A percentile compares a stretch with the other conserved stretches of the same genome.
These are phyloP conservation scores for Spinellus fusiger DNA, from an alignment of 192 early-diverging fungal genomes.

Conservation along the genomic window DNA sequence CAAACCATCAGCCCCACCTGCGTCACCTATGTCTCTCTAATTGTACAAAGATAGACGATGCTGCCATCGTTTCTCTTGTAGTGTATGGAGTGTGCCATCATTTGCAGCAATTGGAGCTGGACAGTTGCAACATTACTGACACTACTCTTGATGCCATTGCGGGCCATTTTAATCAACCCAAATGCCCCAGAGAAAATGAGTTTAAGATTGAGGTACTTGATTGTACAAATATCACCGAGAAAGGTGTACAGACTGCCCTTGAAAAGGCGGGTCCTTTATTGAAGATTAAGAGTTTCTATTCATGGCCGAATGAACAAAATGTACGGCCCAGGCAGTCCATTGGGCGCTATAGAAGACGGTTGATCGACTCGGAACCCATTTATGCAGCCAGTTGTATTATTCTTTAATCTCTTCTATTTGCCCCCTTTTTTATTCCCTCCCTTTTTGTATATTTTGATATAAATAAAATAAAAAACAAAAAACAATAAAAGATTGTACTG, in stretches of 20 bases:
- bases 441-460: no score
- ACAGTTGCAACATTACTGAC: conserved; percentile 43
- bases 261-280: conserved; percentile 29
- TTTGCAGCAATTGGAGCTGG: conserved; percentile 39
- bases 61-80: conserved; percentile 25
- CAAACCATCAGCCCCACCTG: conserved; percentile 21
- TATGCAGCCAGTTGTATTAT: conserved; percentile 9
- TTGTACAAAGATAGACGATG: conserved; percentile 32
- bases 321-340: background rate
- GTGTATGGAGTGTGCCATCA: conserved; percentile 22
- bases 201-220: conserved; percentile 42
- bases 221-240: conserved; percentile 42
- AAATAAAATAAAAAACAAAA: no score
- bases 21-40: conserved; percentile 31
- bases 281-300: conserved; percentile 44
- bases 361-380: background rate
- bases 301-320: conserved; percentile 23
- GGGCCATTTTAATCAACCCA: conserved; percentile 29
- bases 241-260: conserved; percentile 35
- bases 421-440: no score
- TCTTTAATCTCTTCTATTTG: no score
- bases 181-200: conserved; percentile 5
- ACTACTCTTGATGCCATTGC: conserved; percentile 38
- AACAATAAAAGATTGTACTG: no score
- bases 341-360: background rate